Evolutionary conservation across 2,329 filamentous ascomycete species (phyloP), one percentile per base, ranked within the genome.

Genomic region (Penicillium sp.): DNA sequence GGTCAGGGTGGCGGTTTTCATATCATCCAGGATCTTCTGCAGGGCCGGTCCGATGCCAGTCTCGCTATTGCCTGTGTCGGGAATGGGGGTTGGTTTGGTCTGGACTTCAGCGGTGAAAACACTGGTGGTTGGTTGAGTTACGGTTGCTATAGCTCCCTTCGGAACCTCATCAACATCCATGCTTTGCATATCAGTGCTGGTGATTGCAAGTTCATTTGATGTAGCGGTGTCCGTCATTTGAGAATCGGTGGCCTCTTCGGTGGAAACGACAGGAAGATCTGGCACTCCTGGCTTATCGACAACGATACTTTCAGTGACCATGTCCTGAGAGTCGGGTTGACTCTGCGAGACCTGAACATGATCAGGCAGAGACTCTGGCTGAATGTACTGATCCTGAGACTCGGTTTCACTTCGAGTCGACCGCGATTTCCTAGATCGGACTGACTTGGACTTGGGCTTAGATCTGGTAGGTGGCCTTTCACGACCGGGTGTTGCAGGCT

Each of bases 1-100:
- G 13, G 84, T 84, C 34, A 95, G 72, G 13, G 81, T 77, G 18
- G 85, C 78, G 23, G 73, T 75, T 47, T 80, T 81, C 51, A 91
- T 76, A 56, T 84, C 80, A 17, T 78, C 76, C 20, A 94, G 70
- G 0, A 88, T 76, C 17, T 73, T 75, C 55, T 74, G 78, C 36
- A 88, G 77, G 30, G 79, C 75, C 52, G 69, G 70, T 54, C 85
- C 75, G 52, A 89, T 84, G 7, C 58, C 71, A 75, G 54, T 68
- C 17, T 59, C 51, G 23, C 37, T 49, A 17, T 26, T 44, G n/a
- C 52, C 39, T 15, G 42, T 4, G 21, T 52, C 39, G 12, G 43
- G 29, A 7, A 12, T 32, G 5, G 49, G 30, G 29, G 33, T 41
- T 10, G 44, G 30, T 9, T 59, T 56, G 20, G 58, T 58, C 36